Conservation (phyloP, 306 rosid genomes). For the Pterocarpus macrocarpus region DNA sequence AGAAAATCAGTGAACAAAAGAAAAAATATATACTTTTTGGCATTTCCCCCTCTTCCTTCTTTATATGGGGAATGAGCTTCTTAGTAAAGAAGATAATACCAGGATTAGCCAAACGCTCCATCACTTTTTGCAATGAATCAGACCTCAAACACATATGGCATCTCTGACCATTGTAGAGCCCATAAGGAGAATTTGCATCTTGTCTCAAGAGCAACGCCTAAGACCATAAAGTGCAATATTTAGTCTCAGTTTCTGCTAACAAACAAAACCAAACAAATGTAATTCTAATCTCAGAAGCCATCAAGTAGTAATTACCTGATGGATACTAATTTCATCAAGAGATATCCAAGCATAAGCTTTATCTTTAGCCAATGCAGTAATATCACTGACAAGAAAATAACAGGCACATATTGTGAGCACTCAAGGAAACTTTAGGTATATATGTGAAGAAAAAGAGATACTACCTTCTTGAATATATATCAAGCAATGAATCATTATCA, state of each 20-base stretch:
- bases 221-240: conserved; percentile 33
- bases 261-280: conserved; percentile 27
- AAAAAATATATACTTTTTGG: not conserved
- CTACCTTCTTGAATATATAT: conserved; percentile 84
- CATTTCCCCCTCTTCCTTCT: not conserved
- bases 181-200: conserved; percentile 65
- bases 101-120: conserved; percentile 80
- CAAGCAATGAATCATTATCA: conserved; percentile 75
- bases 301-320: conserved; percentile 66
- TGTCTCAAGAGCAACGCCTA: conserved; percentile 82
- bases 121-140: conserved; percentile 80
- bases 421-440: conserved; percentile 29
- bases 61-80: not conserved
- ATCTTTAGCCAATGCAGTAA: conserved; percentile 91
- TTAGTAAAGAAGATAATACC: conserved; percentile 57
- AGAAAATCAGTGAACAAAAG: conserved; percentile 30
- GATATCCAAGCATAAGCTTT: conserved; percentile 78
- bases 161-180: conserved; percentile 64
- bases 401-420: conserved; percentile 29
- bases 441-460: conserved; percentile 9
- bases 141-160: conserved; percentile 91
- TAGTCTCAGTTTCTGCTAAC: conserved; percentile 31
- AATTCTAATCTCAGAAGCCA: conserved; percentile 23
- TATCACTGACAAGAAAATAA: conserved; percentile 67
- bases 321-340: conserved; percentile 73